Base-by-base conservation (phyloP, 306 rosid species). In the Ceratonia siliqua region DNA sequence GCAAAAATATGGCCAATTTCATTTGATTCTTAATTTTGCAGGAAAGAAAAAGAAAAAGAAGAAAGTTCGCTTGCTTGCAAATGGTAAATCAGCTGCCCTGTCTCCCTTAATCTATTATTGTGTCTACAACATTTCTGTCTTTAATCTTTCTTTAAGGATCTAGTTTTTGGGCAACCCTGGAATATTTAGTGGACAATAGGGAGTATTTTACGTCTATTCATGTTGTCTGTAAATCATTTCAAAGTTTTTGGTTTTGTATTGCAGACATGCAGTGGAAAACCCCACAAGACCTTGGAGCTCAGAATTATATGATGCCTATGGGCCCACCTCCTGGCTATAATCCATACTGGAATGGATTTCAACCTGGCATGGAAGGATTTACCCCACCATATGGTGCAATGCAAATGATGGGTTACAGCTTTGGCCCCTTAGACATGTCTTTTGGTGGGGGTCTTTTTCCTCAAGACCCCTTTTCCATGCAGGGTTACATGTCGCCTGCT, bases 31-130 rank as follows among this genome's bases (percentile, higher is more conserved):
- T 45, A 14, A 50, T 15, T 64, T 83, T 70, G 22, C 85, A 93
- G 98, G 87, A 48, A 91, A 91, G 92, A 93, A 89, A 68, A 91
- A 81, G 90, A 93, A 91, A 69, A 91, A 91, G 91, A 94, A 94
- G 90, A 94, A 94, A 83, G 75, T 84, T 24, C 97, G 89, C 39
- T 12, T 81, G 81, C 98, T 92, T 6, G 22, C 84, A 61, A 87
- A 87, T 72, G 97, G 97, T 94, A 84, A 32, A 56, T 54, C 36
- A 73, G 8, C 48, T 74, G 5, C 70, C 46, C 22, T 70, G 22
- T 75, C 42, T 48, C 38, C 21, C 25, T 22, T 27, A 46, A 7
- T 48, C 17, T 48, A 18, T 22, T n/a, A 1, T 56, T 17, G 12
- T 4, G n/a, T 45, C 20, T 78, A 8, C 28, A 67, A 58, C 48